phyloP scores from a whole-genome alignment of 768 basidiomycete species.

The Leccinum arenicola region DNA sequence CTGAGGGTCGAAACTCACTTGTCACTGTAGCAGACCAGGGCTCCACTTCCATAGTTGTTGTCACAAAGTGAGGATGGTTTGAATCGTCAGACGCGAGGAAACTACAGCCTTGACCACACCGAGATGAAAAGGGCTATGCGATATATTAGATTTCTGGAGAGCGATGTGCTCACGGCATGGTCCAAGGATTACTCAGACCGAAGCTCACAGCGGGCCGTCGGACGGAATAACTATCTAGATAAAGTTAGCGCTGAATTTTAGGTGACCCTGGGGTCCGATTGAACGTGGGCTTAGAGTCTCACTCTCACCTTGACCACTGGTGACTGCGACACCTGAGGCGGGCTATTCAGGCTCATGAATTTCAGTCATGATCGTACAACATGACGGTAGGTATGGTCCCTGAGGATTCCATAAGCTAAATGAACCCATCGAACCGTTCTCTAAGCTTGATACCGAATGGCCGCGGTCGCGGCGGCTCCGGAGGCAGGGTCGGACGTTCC shows the following conservation, averaged over 20 bases:
- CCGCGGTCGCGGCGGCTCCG: background rate
- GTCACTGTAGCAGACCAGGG: slow-evolving; percentile 11
- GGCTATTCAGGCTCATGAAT: background rate
- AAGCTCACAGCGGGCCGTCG: background rate
- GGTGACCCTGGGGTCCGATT: slow-evolving; percentile 3
- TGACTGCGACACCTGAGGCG: too few species aligned
- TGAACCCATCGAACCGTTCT: background rate
- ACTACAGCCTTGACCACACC: background rate
- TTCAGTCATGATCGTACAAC: background rate
- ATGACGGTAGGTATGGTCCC: background rate
- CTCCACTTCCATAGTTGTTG: background rate
- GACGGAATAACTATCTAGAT: background rate
- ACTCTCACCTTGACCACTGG: too few species aligned
- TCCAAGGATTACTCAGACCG: background rate
- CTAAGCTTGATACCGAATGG: background rate
- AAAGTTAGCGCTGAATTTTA: background rate
- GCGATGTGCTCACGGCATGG: slow-evolving; percentile 3
- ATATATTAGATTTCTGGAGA: background rate
- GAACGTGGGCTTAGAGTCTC: background rate
- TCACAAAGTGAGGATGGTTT: background rate
- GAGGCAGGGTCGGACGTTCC: background rate
- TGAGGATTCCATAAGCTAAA: background rate
- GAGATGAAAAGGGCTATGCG: background rate
- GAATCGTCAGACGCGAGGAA: background rate
- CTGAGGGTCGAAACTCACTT: slow-evolving; percentile 5